Evolutionary conservation across 148 eudicot species (phyloP).

Genomic region (Hydrangea macrophylla): DNA sequence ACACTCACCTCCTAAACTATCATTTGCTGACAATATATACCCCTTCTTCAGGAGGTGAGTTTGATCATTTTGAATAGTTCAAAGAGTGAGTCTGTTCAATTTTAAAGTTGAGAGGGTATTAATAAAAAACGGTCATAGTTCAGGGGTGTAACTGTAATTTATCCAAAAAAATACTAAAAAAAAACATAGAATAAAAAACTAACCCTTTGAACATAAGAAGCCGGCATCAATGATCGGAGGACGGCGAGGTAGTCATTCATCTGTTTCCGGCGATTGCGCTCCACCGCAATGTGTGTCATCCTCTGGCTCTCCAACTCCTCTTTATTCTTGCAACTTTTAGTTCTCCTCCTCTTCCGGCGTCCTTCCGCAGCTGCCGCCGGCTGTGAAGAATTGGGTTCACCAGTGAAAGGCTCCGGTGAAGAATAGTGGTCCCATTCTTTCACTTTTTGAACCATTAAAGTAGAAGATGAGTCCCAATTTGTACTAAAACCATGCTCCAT

Average conservation of each 20-base stretch:
- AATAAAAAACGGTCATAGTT: not conserved
- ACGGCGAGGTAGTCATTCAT: slow-evolving; percentile 87
- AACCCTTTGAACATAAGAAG: slow-evolving; percentile 80
- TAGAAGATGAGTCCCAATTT: slow-evolving; percentile 1
- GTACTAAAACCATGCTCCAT: not conserved
- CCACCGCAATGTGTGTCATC: slow-evolving; percentile 88
- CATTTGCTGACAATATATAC: no score
- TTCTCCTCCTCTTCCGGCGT: slow-evolving; percentile 40
- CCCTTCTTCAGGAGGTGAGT: no score
- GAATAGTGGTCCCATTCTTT: slow-evolving; percentile 20
- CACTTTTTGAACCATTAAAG: slow-evolving; percentile 11
- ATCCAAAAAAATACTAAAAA: no score
- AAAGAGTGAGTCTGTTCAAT: not conserved
- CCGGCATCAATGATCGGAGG: slow-evolving; percentile 76
- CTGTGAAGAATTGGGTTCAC: not conserved
- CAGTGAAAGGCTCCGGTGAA: slow-evolving; percentile 31
- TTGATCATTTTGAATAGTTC: not conserved
- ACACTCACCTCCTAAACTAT: no score
- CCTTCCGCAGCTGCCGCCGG: not conserved
- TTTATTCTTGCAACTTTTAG: slow-evolving; percentile 53
- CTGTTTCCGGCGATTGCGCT: slow-evolving; percentile 80
- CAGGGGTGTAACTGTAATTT: no score
- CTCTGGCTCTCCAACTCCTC: slow-evolving; percentile 85
- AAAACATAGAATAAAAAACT: not conserved
- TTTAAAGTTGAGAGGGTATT: not conserved